Conservation (phyloP, 371 early-diverging fungal genomes). For the Mortierella sp. region DNA sequence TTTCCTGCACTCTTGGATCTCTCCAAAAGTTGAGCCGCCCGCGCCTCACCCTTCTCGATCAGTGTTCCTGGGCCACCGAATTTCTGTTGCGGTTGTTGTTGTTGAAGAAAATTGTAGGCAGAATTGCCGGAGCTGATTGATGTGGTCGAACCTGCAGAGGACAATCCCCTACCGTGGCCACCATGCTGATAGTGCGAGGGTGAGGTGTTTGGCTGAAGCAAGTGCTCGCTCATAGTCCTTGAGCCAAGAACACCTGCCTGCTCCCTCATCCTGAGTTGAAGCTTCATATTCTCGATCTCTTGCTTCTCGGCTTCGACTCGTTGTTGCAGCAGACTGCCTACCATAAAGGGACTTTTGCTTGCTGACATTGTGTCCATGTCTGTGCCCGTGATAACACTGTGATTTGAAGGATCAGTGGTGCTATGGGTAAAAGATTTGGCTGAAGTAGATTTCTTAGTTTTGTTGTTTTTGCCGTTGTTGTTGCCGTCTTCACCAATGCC, state of each 20-base stretch:
- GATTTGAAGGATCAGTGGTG: not conserved
- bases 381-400: not conserved
- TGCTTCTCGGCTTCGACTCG: slow-evolving; percentile 52
- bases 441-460: not conserved
- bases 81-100: slow-evolving; percentile 24
- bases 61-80: slow-evolving; percentile 52
- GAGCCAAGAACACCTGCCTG: slow-evolving; percentile 48
- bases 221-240: slow-evolving; percentile 1
- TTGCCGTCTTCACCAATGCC: not conserved
- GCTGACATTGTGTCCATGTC: not conserved
- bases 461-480: slow-evolving; percentile 1
- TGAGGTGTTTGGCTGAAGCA: not conserved
- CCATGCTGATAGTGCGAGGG: slow-evolving; percentile 13
- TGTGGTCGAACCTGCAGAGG: slow-evolving; percentile 11
- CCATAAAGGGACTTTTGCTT: slow-evolving; percentile 30
- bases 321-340: slow-evolving; percentile 51
- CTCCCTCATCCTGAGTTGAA: slow-evolving; percentile 40
- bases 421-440: not conserved
- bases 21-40: slow-evolving; percentile 26
- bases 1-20: slow-evolving; percentile 38
- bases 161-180: slow-evolving; percentile 16
- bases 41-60: slow-evolving; percentile 35
- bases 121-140: slow-evolving; percentile 11
- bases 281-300: slow-evolving; percentile 45
- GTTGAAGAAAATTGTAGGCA: not conserved